These are phyloP conservation scores for Kluyveromyces marxianus DNA, from an alignment of 1,139 yeast genomes.

Conservation along the genomic window DNA sequence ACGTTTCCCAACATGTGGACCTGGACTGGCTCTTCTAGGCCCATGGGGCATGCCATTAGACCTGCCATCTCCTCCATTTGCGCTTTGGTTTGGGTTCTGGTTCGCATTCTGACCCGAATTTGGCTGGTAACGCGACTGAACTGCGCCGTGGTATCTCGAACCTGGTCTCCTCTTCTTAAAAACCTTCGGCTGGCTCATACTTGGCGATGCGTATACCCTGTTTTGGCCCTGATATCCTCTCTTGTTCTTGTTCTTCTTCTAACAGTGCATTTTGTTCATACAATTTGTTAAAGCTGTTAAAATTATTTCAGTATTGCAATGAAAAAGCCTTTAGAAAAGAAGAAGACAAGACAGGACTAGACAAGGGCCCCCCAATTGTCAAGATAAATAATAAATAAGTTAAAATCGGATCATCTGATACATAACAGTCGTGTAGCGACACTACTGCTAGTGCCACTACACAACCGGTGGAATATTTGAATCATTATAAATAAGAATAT, in stretches of 20 bases:
- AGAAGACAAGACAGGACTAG: too few relatives aligned
- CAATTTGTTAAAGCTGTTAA: not conserved
- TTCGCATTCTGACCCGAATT: not conserved
- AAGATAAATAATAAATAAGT: too few relatives aligned
- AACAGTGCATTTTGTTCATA: not conserved
- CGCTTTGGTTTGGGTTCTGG: not conserved
- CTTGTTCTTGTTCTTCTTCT: not conserved
- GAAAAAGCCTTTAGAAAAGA: too few relatives aligned
- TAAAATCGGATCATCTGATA: too few relatives aligned
- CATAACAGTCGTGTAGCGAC: too few relatives aligned
- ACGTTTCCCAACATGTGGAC: not conserved
- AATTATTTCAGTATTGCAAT: not conserved
- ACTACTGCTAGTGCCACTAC: too few relatives aligned
- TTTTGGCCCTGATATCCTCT: not conserved
- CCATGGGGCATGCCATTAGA: not conserved
- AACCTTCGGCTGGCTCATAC: not conserved
- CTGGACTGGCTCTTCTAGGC: not conserved
- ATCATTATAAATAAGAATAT: too few relatives aligned
- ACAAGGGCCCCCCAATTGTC: too few relatives aligned
- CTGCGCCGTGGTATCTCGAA: conserved; percentile 1
- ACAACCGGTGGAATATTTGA: too few relatives aligned
- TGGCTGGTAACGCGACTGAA: conserved; percentile 2
- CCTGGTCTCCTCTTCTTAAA: conserved; percentile 2
- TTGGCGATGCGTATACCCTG: not conserved
- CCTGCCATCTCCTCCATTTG: not conserved